Conservation (phyloP, 202 grass and related monocot species). For the Bolboschoenoplectus hybrid region DNA sequence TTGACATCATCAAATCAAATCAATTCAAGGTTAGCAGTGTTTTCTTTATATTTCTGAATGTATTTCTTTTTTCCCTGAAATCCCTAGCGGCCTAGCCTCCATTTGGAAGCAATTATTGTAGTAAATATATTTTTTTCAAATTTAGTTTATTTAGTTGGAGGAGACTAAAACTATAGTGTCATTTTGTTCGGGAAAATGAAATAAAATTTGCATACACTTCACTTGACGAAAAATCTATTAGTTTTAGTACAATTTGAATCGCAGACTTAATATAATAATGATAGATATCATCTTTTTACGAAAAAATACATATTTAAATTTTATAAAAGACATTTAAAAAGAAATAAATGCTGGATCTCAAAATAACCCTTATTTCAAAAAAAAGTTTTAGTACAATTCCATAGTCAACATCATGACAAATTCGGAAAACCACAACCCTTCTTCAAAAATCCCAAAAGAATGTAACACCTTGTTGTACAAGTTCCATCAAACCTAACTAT, state of each 20-base stretch:
- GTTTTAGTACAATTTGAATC: no score
- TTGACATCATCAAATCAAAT: conserved; percentile 20
- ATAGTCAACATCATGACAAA: no score
- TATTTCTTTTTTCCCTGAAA: not conserved
- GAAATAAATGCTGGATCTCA: no score
- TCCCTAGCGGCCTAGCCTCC: not conserved
- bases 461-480: not conserved
- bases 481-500: conserved; percentile 18
- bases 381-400: no score
- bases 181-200: not conserved
- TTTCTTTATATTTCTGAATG: not conserved
- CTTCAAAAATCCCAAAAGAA: not conserved
- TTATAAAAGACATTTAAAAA: no score
- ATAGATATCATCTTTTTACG: no score
- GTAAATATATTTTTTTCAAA: not conserved
- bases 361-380: no score
- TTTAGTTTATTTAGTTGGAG: not conserved
- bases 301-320: no score
- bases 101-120: not conserved
- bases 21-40: not conserved
- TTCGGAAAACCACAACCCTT: not conserved
- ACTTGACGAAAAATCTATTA: no score
- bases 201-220: not conserved
- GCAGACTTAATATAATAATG: no score
- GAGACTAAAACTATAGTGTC: no score